phyloP scores from a whole-genome alignment of 2,329 filamentous ascomycete genomes.

The Aspergillus sp. region DNA sequence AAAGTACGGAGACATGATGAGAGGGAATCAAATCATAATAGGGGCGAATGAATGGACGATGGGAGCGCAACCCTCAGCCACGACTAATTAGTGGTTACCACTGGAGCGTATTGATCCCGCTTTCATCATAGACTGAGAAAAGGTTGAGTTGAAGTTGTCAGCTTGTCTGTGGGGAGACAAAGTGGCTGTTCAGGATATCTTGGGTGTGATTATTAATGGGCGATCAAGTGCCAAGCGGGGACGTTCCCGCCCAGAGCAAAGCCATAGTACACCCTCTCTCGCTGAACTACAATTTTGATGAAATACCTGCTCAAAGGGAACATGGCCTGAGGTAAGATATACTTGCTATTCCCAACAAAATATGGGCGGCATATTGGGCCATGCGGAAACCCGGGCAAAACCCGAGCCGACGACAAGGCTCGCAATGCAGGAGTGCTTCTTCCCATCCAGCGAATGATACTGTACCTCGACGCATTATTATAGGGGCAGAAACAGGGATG shows the following conservation, averaged over 20 bases:
- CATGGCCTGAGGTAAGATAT: too few relatives aligned
- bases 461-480: too few relatives aligned
- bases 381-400: too few relatives aligned
- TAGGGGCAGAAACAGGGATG: too few relatives aligned
- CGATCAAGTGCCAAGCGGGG: not conserved
- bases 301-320: too few relatives aligned
- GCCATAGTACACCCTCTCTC: too few relatives aligned
- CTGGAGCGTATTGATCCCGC: not conserved
- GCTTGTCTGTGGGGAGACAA: not conserved
- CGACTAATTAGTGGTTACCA: not conserved
- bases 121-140: slow-evolving; percentile 1
- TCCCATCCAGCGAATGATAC: too few relatives aligned
- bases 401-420: too few relatives aligned
- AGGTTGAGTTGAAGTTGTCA: not conserved
- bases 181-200: slow-evolving; percentile 3
- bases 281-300: too few relatives aligned
- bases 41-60: not conserved
- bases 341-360: too few relatives aligned
- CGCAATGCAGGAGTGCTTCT: too few relatives aligned
- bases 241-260: not conserved
- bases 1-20: slow-evolving; percentile 28
- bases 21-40: slow-evolving; percentile 19
- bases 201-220: slow-evolving; percentile 7
- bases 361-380: too few relatives aligned
- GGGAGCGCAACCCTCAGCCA: not conserved